Percentiles rank a stretch among this genome's conserved stretches.
Conservation (phyloP, 2,329 filamentous ascomycete species). For the Alternaria consortialis region DNA sequence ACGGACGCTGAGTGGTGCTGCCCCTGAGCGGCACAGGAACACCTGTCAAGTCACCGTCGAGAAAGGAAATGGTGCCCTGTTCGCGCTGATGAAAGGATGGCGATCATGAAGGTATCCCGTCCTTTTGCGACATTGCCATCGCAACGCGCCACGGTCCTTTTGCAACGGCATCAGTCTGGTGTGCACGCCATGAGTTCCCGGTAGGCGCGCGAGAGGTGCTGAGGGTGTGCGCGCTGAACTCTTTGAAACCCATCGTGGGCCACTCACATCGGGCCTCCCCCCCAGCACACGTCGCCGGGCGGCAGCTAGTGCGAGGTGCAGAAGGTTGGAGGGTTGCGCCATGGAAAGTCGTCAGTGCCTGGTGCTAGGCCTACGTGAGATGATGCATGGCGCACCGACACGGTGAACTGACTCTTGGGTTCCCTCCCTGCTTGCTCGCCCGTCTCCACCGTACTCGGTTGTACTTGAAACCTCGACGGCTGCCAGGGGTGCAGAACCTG, state of each 20-base stretch:
- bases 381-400: slow-evolving; percentile 18
- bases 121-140: slow-evolving; percentile 26
- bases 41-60: slow-evolving; percentile 10
- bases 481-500: slow-evolving; percentile 10
- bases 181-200: slow-evolving; percentile 4
- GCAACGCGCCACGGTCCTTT: slow-evolving; percentile 5
- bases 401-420: slow-evolving; percentile 19
- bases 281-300: background rate
- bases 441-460: slow-evolving; percentile 12
- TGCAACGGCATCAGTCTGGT: slow-evolving; percentile 1
- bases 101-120: slow-evolving; percentile 24
- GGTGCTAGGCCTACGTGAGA: slow-evolving; percentile 8
- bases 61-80: slow-evolving; percentile 10
- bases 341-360: slow-evolving; percentile 3
- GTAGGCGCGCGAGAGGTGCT: background rate
- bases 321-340: slow-evolving; percentile 11
- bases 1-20: slow-evolving; percentile 16
- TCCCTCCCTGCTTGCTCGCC: slow-evolving; percentile 5
- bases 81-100: slow-evolving; percentile 33
- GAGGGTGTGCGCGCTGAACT: background rate
- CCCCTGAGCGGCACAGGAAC: slow-evolving; percentile 25
- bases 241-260: slow-evolving; percentile 10
- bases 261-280: background rate
- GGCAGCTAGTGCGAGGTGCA: slow-evolving; percentile 12
- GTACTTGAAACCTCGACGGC: slow-evolving; percentile 26